Percentiles rank a stretch among this genome's conserved stretches.
Conservation (phyloP, 345 rosid genomes). For the Conringia planisiliqua region DNA sequence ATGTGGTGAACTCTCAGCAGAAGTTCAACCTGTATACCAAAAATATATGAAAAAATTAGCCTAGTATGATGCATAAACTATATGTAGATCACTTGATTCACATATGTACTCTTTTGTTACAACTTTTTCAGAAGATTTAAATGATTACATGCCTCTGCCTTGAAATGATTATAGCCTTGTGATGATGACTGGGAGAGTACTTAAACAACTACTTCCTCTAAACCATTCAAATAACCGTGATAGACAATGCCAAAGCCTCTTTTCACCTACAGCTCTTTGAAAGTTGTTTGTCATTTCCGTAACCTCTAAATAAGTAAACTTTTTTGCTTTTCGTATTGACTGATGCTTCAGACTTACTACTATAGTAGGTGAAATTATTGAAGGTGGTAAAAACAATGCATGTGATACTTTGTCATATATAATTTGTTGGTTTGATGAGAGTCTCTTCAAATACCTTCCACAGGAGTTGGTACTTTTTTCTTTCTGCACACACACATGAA, state of each 20-base stretch:
- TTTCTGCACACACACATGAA: not conserved
- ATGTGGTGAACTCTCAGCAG: conserved; percentile 39
- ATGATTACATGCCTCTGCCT: conserved; percentile 8
- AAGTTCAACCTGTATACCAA: conserved; percentile 25
- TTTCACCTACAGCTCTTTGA: conserved; percentile 33
- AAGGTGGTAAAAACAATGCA: not conserved
- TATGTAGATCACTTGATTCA: not conserved
- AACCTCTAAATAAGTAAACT: conserved; percentile 32
- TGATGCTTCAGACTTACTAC: not conserved
- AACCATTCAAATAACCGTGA: conserved; percentile 24
- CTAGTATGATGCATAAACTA: not conserved
- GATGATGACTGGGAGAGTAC: conserved; percentile 5
- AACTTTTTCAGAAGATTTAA: not conserved
- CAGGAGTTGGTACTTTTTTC: not conserved
- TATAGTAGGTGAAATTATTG: not conserved
- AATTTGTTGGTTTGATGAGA: not conserved
- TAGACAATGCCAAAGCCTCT: conserved; percentile 57
- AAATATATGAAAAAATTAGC: not conserved
- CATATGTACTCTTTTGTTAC: not conserved
- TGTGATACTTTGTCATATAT: not conserved
- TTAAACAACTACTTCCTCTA: conserved; percentile 15
- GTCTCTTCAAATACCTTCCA: not conserved
- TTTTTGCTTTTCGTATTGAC: conserved; percentile 7
- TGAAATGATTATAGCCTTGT: conserved; percentile 21
- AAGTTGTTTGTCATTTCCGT: conserved; percentile 40